Base-by-base conservation (phyloP, 352 stramenopile genomes). In the Phytophthora sp. region DNA sequence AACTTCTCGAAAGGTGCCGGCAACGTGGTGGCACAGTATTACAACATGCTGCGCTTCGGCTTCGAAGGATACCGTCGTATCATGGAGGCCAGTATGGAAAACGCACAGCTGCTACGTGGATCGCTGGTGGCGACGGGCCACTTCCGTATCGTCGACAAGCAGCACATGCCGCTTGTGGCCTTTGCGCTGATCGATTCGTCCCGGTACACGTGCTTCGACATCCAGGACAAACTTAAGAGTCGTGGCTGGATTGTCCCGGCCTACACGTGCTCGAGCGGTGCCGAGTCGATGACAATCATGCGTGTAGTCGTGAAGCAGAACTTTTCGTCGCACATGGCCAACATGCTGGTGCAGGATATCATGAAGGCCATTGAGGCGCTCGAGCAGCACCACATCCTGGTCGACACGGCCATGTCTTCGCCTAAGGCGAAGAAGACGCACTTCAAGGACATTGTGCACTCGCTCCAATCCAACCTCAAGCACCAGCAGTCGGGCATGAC, bases 1-100 rank as follows among this genome's bases (percentile, higher is more conserved):
- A 98, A 98, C 80, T 98, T 98, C 51, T 96, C 84, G 47, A 95
- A 96, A 68, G 90, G 91, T 24, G 93, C 93, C 0, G 84, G 88
- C 33, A 96, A 94, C 53, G 88, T 97, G 29, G 67, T 97, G 11
- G 87, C 86, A 15, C 89, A 98, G 74, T 97, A 97, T 71, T 98
- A 98, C 80, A 97, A 98, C 79, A 91, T 98, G 56, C 60, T 98
- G 57, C 89, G 93, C 23, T 91, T 98, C 52, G 93, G 93, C 35
- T 92, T 88, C 41, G 84, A 96, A 8, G 93, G 93, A 50, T 98
- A 97, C 78, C 79, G 71, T 15, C 71, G 61, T 42, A 97, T 97
- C 65, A 93, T 97, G 82, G 77, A 95, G 52, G 86, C 89, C n/a
- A 93, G 86, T 55, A 95, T 97, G 90, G 66, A 89, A 54, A 96